phyloP scores from a whole-genome alignment of 495 filamentous ascomycete species.

The Pseudomonodictys pantanalensis region DNA sequence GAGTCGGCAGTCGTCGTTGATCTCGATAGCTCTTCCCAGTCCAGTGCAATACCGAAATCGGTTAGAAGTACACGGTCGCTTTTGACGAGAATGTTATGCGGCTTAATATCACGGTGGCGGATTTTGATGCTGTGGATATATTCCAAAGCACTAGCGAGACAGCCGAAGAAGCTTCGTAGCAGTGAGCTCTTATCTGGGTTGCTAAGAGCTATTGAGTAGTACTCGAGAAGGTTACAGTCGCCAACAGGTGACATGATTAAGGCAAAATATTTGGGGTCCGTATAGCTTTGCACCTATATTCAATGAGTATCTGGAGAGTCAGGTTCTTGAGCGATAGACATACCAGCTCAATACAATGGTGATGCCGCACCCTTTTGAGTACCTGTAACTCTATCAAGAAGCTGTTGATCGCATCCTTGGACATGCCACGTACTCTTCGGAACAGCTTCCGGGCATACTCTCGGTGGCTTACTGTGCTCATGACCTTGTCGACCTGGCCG shows the following conservation, averaged over 20 bases:
- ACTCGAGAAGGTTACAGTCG: background rate
- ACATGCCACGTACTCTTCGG: background rate
- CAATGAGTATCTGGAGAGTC: background rate
- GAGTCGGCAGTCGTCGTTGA: background rate
- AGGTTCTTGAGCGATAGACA: background rate
- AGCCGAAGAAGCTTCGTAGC: constrained; percentile 6
- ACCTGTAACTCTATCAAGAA: background rate
- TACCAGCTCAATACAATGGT: background rate
- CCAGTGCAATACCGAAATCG: constrained; percentile 19
- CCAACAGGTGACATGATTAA: background rate
- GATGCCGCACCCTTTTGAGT: background rate
- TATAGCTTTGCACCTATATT: background rate
- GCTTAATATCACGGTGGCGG: constrained; percentile 21
- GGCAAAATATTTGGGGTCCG: background rate
- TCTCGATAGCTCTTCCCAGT: background rate
- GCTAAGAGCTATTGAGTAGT: background rate
- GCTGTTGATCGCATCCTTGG: background rate
- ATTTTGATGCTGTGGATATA: constrained; percentile 8
- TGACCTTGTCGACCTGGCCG: background rate
- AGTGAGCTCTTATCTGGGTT: background rate
- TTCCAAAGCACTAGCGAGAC: constrained; percentile 1
- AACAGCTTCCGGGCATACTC: background rate
- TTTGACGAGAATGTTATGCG: constrained; percentile 14
- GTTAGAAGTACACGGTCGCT: background rate
- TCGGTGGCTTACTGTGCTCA: background rate